Evolutionary conservation across 164 flowering plant genomes (phyloP), one percentile per base, ranked within the genome.

Genomic region (Euptelea pleiosperma): DNA sequence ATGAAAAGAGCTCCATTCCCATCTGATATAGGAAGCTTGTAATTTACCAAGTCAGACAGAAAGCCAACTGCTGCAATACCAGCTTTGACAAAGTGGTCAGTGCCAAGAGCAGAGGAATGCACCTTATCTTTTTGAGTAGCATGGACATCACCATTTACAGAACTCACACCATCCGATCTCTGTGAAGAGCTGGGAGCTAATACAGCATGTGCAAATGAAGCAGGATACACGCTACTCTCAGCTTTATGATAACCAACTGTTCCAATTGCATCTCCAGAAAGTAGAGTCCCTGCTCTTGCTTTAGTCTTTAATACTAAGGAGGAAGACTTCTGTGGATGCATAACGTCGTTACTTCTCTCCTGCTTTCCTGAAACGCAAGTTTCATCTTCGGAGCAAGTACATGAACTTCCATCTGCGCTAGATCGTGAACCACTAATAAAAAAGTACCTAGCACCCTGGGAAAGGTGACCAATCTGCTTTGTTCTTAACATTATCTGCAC

Each of bases 401-500:
- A 83, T 9, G 99, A 75, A 77, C 74, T 80, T 58, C 95, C 93
- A 75, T 89, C 98, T 18, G 80, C 74, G 63, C 73, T 74, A 57
- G 86, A 77, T 64, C 96, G 70, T 44, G 98, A 63, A 5, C 96
- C 95, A 67, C 71, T 70, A 26, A 89, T 67, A 21, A 94, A 76
- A 68, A 94, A 82, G 33, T 88, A 74, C 66, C 96, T 74, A 1
- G 98, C 99, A 58, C 78, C 61, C 45, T 75, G 87, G 60, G 96
- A 89, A 41, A 94, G 80, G 31, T 68, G 66, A 29, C 76, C 75
- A 14, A 91, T 76, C 61, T 85, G 91, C 89, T 91, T 94, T 70
- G 96, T 66, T 35, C 93, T 81, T 50, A 91, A 74, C 98, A 91
- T 94, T 57, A 59, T 82, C 82, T 81, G 79, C 63, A 74, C 55